A percentile compares a stretch with the other conserved stretches of the same genome.
Evolutionary conservation across 768 basidiomycete genomes (phyloP).

Genomic region (Russula brevipes): DNA sequence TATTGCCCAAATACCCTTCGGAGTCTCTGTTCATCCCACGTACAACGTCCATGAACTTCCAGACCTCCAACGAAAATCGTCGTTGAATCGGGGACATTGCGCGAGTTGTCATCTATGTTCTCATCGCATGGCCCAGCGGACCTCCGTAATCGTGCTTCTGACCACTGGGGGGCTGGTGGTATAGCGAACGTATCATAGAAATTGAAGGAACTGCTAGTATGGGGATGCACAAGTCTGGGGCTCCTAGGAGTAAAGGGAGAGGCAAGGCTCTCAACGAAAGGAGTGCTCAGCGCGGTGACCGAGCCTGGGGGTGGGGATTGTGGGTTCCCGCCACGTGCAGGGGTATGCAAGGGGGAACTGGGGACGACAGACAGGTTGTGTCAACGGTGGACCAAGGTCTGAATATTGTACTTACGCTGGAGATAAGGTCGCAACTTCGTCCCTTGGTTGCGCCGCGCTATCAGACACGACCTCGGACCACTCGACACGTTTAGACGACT

Average conservation of each 20-base stretch:
- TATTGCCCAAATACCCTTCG: conserved; percentile 55
- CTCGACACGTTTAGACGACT: conserved; percentile 1
- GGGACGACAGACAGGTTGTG: not conserved
- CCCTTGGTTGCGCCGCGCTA: not conserved
- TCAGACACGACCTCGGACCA: conserved; percentile 6
- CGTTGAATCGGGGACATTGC: conserved; percentile 53
- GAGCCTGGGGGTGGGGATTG: not conserved
- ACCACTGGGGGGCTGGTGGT: conserved; percentile 34
- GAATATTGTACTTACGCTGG: conserved; percentile 2
- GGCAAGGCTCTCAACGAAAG: conserved; percentile 27
- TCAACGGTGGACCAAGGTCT: not conserved
- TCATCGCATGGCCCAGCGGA: conserved; percentile 6
- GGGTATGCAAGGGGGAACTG: not conserved
- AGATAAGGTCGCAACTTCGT: not conserved
- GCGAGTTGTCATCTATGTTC: conserved; percentile 22
- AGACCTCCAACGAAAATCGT: conserved; percentile 77
- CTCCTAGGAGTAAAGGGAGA: conserved; percentile 29
- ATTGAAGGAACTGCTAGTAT: conserved; percentile 45
- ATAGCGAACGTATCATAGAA: conserved; percentile 43
- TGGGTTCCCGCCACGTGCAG: not conserved
- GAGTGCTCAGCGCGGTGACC: conserved; percentile 2
- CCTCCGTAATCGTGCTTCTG: not conserved
- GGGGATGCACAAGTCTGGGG: conserved; percentile 35
- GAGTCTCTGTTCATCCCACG: conserved; percentile 68
- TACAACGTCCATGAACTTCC: conserved; percentile 53